phyloP scores from a whole-genome alignment of 2,329 filamentous ascomycete species.

The Pseudogymnoascus sp. region DNA sequence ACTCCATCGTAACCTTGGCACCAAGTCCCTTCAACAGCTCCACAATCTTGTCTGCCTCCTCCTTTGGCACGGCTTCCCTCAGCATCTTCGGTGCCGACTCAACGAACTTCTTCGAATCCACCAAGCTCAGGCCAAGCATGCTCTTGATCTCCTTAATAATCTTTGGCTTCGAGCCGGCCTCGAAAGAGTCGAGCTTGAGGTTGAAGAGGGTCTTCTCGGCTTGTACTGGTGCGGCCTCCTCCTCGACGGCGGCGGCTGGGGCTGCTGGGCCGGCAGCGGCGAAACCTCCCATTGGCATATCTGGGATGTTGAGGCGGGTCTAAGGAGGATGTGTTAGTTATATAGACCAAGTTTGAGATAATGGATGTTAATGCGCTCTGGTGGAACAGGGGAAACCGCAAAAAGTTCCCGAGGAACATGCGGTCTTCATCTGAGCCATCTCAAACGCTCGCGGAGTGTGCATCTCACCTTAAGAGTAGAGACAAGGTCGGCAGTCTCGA shows the following conservation, averaged over 20 bases:
- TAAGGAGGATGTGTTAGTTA: slow-evolving; percentile 33
- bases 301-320: slow-evolving; percentile 94
- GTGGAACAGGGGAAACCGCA: neutral
- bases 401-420: neutral
- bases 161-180: slow-evolving; percentile 88
- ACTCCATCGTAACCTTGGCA: slow-evolving; percentile 80
- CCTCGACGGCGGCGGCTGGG: slow-evolving; percentile 65
- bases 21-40: slow-evolving; percentile 89
- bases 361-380: neutral
- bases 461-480: slow-evolving; percentile 77
- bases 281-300: slow-evolving; percentile 91
- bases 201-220: slow-evolving; percentile 98
- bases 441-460: neutral
- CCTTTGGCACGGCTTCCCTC: slow-evolving; percentile 98
- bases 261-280: slow-evolving; percentile 53
- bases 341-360: neutral
- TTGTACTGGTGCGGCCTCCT: slow-evolving; percentile 79
- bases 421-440: neutral
- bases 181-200: slow-evolving; percentile 86
- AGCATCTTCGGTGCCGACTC: slow-evolving; percentile 96
- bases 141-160: slow-evolving; percentile 99
- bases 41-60: slow-evolving; percentile 98
- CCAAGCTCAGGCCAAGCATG: slow-evolving; percentile 87
- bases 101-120: slow-evolving; percentile 99
- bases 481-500: slow-evolving; percentile 96